phyloP scores from a whole-genome alignment of 805 yeast genomes.

The Cyberlindnera meyerae region DNA sequence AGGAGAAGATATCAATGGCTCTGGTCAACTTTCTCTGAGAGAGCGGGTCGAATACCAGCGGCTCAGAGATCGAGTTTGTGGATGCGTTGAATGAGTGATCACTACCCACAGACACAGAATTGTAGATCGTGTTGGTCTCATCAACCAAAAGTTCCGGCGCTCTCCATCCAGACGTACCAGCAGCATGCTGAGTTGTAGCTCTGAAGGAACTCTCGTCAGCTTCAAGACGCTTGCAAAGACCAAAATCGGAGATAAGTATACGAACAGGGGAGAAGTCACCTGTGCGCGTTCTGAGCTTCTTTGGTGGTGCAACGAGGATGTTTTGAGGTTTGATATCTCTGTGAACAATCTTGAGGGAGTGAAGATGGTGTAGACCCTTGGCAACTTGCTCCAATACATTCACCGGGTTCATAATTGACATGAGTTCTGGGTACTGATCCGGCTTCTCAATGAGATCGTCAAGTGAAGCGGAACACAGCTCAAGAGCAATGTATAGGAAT shows the following conservation, averaged over 20 bases:
- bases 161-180: slow-evolving; percentile 98
- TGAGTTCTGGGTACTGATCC: slow-evolving; percentile 32
- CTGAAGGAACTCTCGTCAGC: slow-evolving; percentile 89
- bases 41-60: slow-evolving; percentile 34
- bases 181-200: slow-evolving; percentile 88
- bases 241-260: slow-evolving; percentile 89
- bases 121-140: slow-evolving; percentile 20
- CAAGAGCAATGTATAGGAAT: slow-evolving; percentile 89
- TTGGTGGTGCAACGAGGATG: slow-evolving; percentile 74
- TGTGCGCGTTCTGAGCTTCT: slow-evolving; percentile 31
- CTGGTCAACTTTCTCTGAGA: slow-evolving; percentile 66
- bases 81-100: slow-evolving; percentile 23
- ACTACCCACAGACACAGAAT: slow-evolving; percentile 14
- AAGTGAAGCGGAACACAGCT: slow-evolving; percentile 81
- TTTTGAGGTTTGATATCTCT: slow-evolving; percentile 94
- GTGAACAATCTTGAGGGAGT: slow-evolving; percentile 86
- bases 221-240: slow-evolving; percentile 87
- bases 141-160: slow-evolving; percentile 81
- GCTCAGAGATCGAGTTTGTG: slow-evolving; percentile 27
- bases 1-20: slow-evolving; percentile 88
- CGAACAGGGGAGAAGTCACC: slow-evolving; percentile 44
- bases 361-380: slow-evolving; percentile 80
- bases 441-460: slow-evolving; percentile 74
- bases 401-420: slow-evolving; percentile 42
- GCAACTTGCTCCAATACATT: slow-evolving; percentile 70